Percentiles rank a stretch among this genome's conserved stretches.
phyloP scores from a whole-genome alignment of 495 filamentous ascomycete genomes.

The Penicillium paradoxum region DNA sequence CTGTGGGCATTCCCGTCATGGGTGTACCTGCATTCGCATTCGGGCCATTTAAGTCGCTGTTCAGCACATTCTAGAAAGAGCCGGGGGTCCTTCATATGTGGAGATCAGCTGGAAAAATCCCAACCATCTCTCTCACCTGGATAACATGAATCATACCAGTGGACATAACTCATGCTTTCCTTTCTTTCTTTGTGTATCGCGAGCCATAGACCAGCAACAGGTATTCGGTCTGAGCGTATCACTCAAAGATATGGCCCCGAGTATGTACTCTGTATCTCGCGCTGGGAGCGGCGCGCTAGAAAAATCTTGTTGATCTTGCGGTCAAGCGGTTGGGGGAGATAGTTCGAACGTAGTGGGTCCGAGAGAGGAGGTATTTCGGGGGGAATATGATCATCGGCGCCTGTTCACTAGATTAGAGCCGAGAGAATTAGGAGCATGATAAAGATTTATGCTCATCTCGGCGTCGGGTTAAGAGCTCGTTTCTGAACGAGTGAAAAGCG shows the following conservation, averaged over 20 bases:
- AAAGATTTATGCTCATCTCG: background rate
- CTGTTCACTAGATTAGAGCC: background rate
- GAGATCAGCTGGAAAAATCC: background rate
- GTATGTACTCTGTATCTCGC: no score
- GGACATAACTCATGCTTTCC: background rate
- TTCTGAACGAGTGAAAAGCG: background rate
- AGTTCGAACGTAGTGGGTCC: conserved; percentile 21
- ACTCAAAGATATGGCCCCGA: background rate
- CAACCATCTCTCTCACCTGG: background rate
- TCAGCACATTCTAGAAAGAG: background rate
- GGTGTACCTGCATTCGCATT: background rate
- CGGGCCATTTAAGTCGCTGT: background rate
- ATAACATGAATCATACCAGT: background rate
- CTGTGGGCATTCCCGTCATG: no score
- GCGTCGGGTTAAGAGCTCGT: no score
- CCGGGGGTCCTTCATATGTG: background rate
- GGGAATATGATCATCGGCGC: background rate
- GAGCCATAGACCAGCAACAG: background rate
- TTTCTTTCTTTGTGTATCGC: background rate
- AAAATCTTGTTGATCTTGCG: conserved; percentile 18
- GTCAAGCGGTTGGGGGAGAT: conserved; percentile 26
- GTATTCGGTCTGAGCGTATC: background rate
- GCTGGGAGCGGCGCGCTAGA: conserved; percentile 1
- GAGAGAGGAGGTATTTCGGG: conserved; percentile 4
- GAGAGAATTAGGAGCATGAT: background rate